Evolutionary conservation across 768 basidiomycete genomes (phyloP).

Genomic region (Lyophyllum atratum): DNA sequence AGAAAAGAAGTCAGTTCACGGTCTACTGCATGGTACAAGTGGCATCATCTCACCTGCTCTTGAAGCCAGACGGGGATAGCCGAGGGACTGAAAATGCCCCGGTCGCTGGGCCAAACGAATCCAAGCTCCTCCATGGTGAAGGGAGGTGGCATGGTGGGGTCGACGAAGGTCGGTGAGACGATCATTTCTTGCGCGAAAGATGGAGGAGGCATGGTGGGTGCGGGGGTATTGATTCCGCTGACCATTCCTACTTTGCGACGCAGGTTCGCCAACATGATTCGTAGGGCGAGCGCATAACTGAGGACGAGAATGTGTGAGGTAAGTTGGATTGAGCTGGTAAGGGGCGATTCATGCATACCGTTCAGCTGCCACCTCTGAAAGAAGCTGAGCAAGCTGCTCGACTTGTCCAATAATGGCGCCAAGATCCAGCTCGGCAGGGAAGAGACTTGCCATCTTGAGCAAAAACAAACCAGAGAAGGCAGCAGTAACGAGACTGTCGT

Average conservation of each 20-base stretch:
- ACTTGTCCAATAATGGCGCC: slow-evolving; percentile 78
- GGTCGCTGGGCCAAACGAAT: slow-evolving; percentile 67
- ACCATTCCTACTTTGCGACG: slow-evolving; percentile 82
- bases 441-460: slow-evolving; percentile 92
- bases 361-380: slow-evolving; percentile 93
- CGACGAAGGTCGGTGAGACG: slow-evolving; percentile 58
- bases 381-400: slow-evolving; percentile 85
- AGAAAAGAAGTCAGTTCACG: slow-evolving; percentile 3
- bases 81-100: slow-evolving; percentile 71
- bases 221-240: slow-evolving; percentile 47
- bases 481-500: slow-evolving; percentile 89
- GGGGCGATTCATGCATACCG: slow-evolving; percentile 44
- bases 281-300: slow-evolving; percentile 87
- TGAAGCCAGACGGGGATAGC: slow-evolving; percentile 91
- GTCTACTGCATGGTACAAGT: neutral
- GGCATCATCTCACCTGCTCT: slow-evolving; percentile 66
- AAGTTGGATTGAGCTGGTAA: neutral
- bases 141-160: slow-evolving; percentile 56
- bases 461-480: slow-evolving; percentile 91
- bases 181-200: slow-evolving; percentile 59
- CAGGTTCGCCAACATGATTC: slow-evolving; percentile 92
- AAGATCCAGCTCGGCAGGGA: slow-evolving; percentile 83
- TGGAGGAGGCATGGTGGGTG: slow-evolving; percentile 54
- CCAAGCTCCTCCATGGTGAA: slow-evolving; percentile 88
- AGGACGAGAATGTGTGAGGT: neutral